Base-by-base conservation (phyloP, 2,329 filamentous ascomycete genomes). In the Cordyceps cicadae region DNA sequence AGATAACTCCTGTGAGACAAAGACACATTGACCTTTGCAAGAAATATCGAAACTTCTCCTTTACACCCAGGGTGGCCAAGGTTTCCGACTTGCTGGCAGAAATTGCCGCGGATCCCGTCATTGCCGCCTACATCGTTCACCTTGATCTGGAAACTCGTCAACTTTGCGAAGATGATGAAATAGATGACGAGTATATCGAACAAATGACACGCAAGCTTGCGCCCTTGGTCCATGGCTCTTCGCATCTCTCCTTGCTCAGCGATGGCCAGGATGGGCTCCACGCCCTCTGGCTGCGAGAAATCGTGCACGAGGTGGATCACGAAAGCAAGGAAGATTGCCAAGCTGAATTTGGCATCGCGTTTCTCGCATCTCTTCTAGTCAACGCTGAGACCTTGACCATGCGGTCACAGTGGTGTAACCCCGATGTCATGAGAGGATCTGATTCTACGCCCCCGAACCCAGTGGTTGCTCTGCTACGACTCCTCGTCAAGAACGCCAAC, bases 91-190 rank as follows among this genome's bases (percentile, higher is more conserved):
- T 62, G 48, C 53, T 62, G 34, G 46, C 17, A 6, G 39, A 37
- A 2, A 58, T 62, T 34, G 60, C 54, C 6, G 46, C 29, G 3
- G 39, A 58, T 2, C 60, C 54, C 17, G 24, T 19, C 3, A 62
- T 62, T 32, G 54, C 60, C 5, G 7, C 21, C 34, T 62, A 62
- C 60, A 62, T 62, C n/a, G 39, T 62, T 15, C 54, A 62, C 19
- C 45, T 57, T 2, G 21, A 58, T 14, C 19, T 62, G 14, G 15
- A n/a, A 5, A 8, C 8, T 26, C 24, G 46, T 2, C 0, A 24
- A 0, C 19, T 3, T 3, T 54, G 46, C 7, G 21, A 37, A 7
- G 3, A 15, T 3, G 9, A 2, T n/a, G 54, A 48, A n/a, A 12
- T 24, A 3, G 43, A 49, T 15, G 12, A 19, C 32, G 21, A 26